A percentile compares a stretch with the other conserved stretches of the same genome.
These are phyloP conservation scores for Hemerocallis citrina DNA, from an alignment of 106 monocot species.

Conservation along the genomic window DNA sequence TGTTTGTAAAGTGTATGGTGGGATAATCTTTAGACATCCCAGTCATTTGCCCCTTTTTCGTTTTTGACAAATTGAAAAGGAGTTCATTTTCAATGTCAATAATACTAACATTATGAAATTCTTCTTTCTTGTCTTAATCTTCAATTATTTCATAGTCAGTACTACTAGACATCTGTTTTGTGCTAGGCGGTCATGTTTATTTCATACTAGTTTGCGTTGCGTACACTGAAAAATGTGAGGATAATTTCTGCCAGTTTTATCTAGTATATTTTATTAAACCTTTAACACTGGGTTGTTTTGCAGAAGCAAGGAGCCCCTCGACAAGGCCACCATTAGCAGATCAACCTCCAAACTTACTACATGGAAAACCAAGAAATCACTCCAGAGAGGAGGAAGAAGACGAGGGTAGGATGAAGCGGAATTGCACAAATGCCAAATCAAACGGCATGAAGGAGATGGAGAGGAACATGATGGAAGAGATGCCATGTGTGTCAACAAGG, in stretches of 20 bases:
- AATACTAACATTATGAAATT: no score
- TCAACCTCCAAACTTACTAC: neutral
- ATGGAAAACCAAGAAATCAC: neutral
- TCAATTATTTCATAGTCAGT: no score
- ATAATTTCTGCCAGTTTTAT: neutral
- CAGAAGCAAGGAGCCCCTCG: neutral
- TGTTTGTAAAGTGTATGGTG: no score
- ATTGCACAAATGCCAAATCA: neutral
- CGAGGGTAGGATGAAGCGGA: neutral
- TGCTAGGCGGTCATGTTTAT: neutral
- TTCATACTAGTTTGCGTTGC: neutral
- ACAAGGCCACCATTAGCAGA: neutral
- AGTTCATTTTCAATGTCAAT: no score
- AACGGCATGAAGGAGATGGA: constrained; percentile 15
- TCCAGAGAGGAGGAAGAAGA: constrained; percentile 7
- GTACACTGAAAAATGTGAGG: neutral
- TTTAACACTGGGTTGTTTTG: neutral
- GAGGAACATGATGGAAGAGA: constrained; percentile 32
- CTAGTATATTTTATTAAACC: neutral
- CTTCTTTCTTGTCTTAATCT: no score
- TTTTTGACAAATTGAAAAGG: no score
- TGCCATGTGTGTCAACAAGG: constrained; percentile 39
- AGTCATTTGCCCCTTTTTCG: no score
- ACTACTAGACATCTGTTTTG: no score
- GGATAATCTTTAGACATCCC: no score